phyloP scores from a whole-genome alignment of 176 grass and related monocot genomes.

The Hordeum vulgare region MorexV3_pseudomolecules_assembly NC_058523.1:17452255-17452754 shows the following conservation, averaged over 20 bases:
- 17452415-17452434: background rate
- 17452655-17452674: background rate
- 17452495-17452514: background rate
- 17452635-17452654: background rate
- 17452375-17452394: background rate
- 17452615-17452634: background rate
- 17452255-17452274: background rate
- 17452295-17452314: background rate
- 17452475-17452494: background rate
- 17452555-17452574: constrained; percentile 98
- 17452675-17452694: background rate
- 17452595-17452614: constrained; percentile 98
- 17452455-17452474: background rate
- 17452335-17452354: too few relatives aligned
- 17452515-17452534: constrained; percentile 55
- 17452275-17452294: background rate
- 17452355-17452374: background rate
- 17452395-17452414: constrained; percentile 11
- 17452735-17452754: constrained; percentile 67
- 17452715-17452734: constrained; percentile 87
- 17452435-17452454: background rate
- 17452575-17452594: constrained; percentile 97
- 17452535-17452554: constrained; percentile 98
- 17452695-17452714: constrained; percentile 13
- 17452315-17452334: too few relatives aligned